A percentile compares a stretch with the other conserved stretches of the same genome.
phyloP scores from a whole-genome alignment of 345 rosid species.

The Citrus glauca region DNA sequence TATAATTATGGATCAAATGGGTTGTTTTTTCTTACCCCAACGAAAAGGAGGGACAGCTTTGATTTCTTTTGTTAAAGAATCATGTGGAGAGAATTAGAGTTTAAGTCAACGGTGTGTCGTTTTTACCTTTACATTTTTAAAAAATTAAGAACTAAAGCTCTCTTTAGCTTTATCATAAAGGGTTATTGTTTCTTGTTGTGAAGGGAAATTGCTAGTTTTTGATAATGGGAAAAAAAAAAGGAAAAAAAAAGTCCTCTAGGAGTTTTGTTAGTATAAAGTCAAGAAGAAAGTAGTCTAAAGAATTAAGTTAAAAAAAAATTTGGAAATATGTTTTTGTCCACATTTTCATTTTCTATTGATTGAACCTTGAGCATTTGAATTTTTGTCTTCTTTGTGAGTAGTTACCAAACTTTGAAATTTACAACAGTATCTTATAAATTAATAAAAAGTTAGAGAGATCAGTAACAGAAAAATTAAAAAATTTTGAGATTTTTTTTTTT shows the following conservation, averaged over 20 bases:
- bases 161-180: neutral
- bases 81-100: slow-evolving; percentile 14
- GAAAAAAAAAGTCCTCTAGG: neutral
- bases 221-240: neutral
- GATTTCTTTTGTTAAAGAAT: neutral
- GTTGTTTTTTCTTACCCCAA: neutral
- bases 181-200: neutral
- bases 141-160: neutral
- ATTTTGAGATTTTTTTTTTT: too few relatives aligned
- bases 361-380: neutral
- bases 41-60: neutral
- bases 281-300: neutral
- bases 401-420: neutral
- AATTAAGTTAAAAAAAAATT: neutral
- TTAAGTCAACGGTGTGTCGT: slow-evolving; percentile 26
- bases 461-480: too few relatives aligned
- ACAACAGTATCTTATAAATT: too few relatives aligned
- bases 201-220: neutral
- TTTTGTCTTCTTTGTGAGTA: neutral
- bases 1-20: slow-evolving; percentile 15
- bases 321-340: neutral
- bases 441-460: too few relatives aligned
- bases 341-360: neutral
- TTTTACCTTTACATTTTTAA: neutral
- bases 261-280: neutral